Percentiles rank a stretch among this genome's conserved stretches.
Conservation (phyloP, 352 stramenopile species). For the Phytophthora palmivora region DNA sequence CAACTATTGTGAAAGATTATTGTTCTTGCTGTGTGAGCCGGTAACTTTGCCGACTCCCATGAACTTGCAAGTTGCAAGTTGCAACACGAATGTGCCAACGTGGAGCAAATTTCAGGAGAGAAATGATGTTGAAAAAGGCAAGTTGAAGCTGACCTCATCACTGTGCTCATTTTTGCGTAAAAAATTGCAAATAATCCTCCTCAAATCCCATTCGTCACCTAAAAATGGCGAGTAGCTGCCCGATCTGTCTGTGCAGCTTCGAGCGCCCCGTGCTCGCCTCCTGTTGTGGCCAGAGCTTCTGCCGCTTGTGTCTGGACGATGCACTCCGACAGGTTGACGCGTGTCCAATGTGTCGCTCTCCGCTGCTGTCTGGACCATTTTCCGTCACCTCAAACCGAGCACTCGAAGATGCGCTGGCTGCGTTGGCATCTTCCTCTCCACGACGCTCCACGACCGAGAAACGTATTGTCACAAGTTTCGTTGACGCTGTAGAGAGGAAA, state of each 20-base stretch:
- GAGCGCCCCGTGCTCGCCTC: conserved; percentile 55
- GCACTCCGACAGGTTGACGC: conserved; percentile 49
- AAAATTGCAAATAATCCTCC: neutral
- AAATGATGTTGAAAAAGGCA: neutral
- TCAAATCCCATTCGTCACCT: neutral
- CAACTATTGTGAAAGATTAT: too few relatives aligned
- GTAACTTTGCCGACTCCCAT: neutral
- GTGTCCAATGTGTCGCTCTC: conserved; percentile 65
- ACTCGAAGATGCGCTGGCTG: conserved; percentile 47
- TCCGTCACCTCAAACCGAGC: conserved; percentile 61
- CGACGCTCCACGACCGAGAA: neutral
- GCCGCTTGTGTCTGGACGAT: conserved; percentile 53
- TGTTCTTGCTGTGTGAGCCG: too few relatives aligned
- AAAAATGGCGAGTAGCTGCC: conserved; percentile 42
- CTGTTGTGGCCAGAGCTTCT: conserved; percentile 78
- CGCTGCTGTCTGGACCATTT: conserved; percentile 51
- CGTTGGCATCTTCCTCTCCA: conserved; percentile 22
- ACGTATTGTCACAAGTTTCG: neutral
- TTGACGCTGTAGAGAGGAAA: conserved; percentile 23
- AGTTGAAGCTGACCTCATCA: conserved; percentile 8
- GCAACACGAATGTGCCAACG: too few relatives aligned
- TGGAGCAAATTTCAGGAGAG: neutral
- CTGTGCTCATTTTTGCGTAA: too few relatives aligned
- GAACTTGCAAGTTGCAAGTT: too few relatives aligned
- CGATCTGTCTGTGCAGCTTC: conserved; percentile 63